phyloP scores from a whole-genome alignment of 371 early-diverging fungal genomes.

The Mortierella sp. region DNA sequence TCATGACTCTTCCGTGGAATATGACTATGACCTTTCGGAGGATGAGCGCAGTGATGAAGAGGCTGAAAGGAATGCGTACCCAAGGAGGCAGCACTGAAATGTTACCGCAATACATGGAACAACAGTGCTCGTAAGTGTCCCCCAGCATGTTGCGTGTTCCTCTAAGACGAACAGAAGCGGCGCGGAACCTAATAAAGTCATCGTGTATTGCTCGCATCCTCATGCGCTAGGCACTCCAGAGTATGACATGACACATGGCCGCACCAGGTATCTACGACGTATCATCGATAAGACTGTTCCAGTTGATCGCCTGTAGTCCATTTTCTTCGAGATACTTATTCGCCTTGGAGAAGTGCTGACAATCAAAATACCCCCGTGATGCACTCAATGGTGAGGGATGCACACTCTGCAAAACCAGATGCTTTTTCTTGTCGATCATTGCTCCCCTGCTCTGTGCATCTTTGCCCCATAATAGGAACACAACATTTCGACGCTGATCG shows the following conservation, averaged over 20 bases:
- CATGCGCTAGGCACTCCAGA: no score
- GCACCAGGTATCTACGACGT: slow-evolving; percentile 6
- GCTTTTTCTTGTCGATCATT: slow-evolving; percentile 72
- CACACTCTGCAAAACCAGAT: slow-evolving; percentile 87
- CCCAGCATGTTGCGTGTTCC: no score
- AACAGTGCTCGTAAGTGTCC: neutral
- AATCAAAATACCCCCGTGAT: slow-evolving; percentile 89
- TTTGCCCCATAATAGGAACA: slow-evolving; percentile 99
- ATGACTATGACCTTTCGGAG: slow-evolving; percentile 49
- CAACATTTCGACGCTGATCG: slow-evolving; percentile 71
- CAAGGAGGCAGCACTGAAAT: slow-evolving; percentile 26
- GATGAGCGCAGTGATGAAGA: slow-evolving; percentile 40
- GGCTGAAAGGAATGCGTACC: slow-evolving; percentile 8
- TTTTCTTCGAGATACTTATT: slow-evolving; percentile 87
- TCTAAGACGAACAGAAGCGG: no score
- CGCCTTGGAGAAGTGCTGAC: slow-evolving; percentile 92
- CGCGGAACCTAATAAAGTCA: no score
- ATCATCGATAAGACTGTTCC: slow-evolving; percentile 67
- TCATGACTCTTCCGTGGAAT: slow-evolving; percentile 52
- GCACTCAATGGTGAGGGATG: slow-evolving; percentile 98
- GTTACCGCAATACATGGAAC: neutral
- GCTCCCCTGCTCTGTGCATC: slow-evolving; percentile 85
- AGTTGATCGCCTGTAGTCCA: slow-evolving; percentile 76
- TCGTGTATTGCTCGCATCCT: no score
- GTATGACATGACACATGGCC: no score